These are phyloP conservation scores for Delitschia confertaspora DNA, from an alignment of 495 filamentous ascomycete genomes.

Conservation along the genomic window DNA sequence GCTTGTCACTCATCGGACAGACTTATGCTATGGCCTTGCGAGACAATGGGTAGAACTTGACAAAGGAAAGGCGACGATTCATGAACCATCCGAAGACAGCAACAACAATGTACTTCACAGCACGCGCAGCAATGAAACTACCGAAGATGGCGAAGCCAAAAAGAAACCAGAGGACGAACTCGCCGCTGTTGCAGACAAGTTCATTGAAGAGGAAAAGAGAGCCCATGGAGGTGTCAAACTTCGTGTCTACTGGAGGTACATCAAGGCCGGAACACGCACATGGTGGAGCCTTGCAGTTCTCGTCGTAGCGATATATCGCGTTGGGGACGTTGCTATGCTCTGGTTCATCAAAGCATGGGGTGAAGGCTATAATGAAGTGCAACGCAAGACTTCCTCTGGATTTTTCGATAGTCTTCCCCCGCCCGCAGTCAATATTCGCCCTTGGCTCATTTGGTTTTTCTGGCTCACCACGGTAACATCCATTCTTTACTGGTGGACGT, in stretches of 20 bases:
- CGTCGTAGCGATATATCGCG: slow-evolving; percentile 51
- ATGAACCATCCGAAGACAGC: slow-evolving; percentile 34
- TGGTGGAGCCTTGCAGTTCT: slow-evolving; percentile 60
- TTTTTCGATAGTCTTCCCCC: slow-evolving; percentile 52
- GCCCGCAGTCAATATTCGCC: slow-evolving; percentile 56
- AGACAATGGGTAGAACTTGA: slow-evolving; percentile 59
- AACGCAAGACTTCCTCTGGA: slow-evolving; percentile 26
- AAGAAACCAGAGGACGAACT: slow-evolving; percentile 40
- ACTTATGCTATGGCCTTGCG: slow-evolving; percentile 56
- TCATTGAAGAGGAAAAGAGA: slow-evolving; percentile 72
- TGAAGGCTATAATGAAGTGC: slow-evolving; percentile 52
- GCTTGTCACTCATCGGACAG: slow-evolving; percentile 70
- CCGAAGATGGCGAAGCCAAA: slow-evolving; percentile 27
- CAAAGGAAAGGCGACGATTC: slow-evolving; percentile 44
- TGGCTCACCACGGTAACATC: slow-evolving; percentile 52
- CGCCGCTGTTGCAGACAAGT: slow-evolving; percentile 57
- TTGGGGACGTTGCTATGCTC: slow-evolving; percentile 50
- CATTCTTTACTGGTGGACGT: slow-evolving; percentile 44
- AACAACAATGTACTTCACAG: slow-evolving; percentile 27
- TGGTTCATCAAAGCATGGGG: slow-evolving; percentile 86
- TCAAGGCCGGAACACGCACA: slow-evolving; percentile 61
- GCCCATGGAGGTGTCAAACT: slow-evolving; percentile 66
- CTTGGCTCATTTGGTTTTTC: slow-evolving; percentile 65
- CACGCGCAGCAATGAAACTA: slow-evolving; percentile 13
- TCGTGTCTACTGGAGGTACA: slow-evolving; percentile 71